A percentile compares a stretch with the other conserved stretches of the same genome.
Evolutionary conservation across 2,329 filamentous ascomycete genomes (phyloP).

Genomic region (Penicillium glabrum): DNA sequence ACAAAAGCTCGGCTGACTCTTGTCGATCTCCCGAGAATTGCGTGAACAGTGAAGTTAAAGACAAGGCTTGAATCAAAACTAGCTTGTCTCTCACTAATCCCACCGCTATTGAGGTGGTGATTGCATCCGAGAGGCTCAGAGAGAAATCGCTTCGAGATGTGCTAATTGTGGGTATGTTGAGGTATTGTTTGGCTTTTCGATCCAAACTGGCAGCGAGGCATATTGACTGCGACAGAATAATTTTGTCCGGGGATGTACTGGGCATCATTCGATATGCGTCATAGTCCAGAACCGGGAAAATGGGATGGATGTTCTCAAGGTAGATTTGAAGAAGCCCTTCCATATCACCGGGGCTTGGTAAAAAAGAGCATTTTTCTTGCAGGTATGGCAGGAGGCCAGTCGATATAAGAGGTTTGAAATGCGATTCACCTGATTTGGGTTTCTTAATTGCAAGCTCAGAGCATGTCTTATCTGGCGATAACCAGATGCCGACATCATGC

Average conservation of each 20-base stretch:
- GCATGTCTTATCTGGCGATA: background rate
- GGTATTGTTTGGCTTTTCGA: background rate
- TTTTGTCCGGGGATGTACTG: background rate
- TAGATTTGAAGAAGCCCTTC: background rate
- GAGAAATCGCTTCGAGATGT: background rate
- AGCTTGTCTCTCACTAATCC: background rate
- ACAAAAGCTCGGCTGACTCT: background rate
- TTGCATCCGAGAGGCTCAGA: background rate
- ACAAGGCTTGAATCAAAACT: background rate
- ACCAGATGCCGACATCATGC: constrained; percentile 1
- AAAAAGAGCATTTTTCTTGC: background rate
- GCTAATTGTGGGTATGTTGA: background rate
- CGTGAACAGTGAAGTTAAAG: background rate
- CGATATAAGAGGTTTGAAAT: background rate
- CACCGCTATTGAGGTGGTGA: background rate
- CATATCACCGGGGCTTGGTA: background rate
- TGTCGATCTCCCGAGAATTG: background rate
- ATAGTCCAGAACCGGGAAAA: background rate
- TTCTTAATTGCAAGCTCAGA: background rate
- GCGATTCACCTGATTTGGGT: background rate
- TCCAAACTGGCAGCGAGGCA: background rate
- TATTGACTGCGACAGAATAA: background rate
- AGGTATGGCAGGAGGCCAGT: background rate
- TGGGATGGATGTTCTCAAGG: background rate
- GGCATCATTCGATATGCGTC: background rate